Conservation (phyloP, 345 rosid genomes). For the Cochlearia excelsa region DNA sequence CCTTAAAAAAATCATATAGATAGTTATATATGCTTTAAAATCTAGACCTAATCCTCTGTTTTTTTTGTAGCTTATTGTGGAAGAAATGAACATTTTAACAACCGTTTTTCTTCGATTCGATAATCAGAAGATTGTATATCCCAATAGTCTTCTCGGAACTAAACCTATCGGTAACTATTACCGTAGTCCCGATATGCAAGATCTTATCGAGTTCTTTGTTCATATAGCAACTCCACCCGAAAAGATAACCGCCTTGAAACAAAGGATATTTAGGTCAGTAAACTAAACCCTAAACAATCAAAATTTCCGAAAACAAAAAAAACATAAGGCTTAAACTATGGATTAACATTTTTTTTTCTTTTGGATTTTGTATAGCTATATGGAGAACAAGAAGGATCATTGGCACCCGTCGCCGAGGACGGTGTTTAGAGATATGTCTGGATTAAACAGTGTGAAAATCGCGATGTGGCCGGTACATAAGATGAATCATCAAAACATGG, state of each 20-base stretch:
- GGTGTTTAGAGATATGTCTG: conserved; percentile 56
- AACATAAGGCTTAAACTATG: neutral
- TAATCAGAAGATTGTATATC: conserved; percentile 67
- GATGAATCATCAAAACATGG: conserved; percentile 85
- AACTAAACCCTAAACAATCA: conserved; percentile 10
- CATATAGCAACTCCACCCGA: conserved; percentile 76
- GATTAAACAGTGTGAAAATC: conserved; percentile 52
- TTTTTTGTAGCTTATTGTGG: conserved; percentile 66
- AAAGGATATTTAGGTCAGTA: conserved; percentile 55
- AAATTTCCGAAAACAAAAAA: neutral
- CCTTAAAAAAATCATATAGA: neutral
- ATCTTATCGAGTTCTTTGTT: conserved; percentile 65
- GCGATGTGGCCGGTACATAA: conserved; percentile 68
- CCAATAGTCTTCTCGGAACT: conserved; percentile 62
- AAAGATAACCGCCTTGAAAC: conserved; percentile 57
- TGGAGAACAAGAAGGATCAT: conserved; percentile 70
- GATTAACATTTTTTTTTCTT: neutral
- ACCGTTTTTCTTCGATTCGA: conserved; percentile 79
- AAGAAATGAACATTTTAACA: conserved; percentile 93
- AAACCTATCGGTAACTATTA: conserved; percentile 74
- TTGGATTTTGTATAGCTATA: conserved; percentile 37
- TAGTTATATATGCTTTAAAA: neutral
- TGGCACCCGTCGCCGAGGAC: conserved; percentile 67
- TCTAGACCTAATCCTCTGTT: conserved; percentile 15
- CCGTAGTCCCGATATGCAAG: conserved; percentile 96